Percentiles rank a stretch among this genome's conserved stretches.
Evolutionary conservation across 768 basidiomycete genomes (phyloP).

Genomic region (Fomitopsis pulvina): DNA sequence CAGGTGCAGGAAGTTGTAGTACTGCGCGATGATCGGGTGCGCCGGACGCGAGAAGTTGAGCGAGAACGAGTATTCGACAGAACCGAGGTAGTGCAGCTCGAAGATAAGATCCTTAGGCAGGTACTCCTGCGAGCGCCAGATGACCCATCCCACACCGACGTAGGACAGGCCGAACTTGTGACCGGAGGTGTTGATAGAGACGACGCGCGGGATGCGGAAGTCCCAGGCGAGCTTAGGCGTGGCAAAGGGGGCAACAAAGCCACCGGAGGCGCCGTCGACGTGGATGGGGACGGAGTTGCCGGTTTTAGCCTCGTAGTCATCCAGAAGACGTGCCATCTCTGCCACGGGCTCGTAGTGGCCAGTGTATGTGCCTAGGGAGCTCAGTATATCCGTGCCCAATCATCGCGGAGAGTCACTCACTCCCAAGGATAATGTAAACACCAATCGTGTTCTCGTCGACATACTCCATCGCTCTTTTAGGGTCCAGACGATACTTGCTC

Average conservation of each 20-base stretch:
- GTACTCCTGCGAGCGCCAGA: conserved; percentile 49
- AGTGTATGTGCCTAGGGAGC: conserved; percentile 34
- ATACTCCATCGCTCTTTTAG: conserved; percentile 54
- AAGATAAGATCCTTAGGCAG: conserved; percentile 68
- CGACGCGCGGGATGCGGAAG: conserved; percentile 52
- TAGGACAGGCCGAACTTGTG: conserved; percentile 56
- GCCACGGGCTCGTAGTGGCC: conserved; percentile 72
- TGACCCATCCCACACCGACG: conserved; percentile 54
- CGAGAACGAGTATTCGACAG: conserved; percentile 72
- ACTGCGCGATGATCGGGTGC: conserved; percentile 54
- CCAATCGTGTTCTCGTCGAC: conserved; percentile 71
- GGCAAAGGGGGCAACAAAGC: conserved; percentile 56
- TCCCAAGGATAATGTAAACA: conserved; percentile 51
- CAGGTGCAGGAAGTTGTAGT: conserved; percentile 57
- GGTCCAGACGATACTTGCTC: conserved; percentile 73
- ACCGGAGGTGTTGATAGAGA: conserved; percentile 50
- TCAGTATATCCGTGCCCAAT: conserved; percentile 1
- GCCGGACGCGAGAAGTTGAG: conserved; percentile 56
- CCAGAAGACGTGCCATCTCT: conserved; percentile 72
- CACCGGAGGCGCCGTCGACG: conserved; percentile 57
- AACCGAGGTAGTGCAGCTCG: conserved; percentile 44
- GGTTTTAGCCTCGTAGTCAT: conserved; percentile 42
- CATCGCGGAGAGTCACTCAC: conserved; percentile 23
- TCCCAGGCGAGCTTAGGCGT: conserved; percentile 51
- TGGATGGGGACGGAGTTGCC: conserved; percentile 32